phyloP scores from a whole-genome alignment of 1,284 basidiomycete genomes.

The Ceratobasidium papillatum region DNA sequence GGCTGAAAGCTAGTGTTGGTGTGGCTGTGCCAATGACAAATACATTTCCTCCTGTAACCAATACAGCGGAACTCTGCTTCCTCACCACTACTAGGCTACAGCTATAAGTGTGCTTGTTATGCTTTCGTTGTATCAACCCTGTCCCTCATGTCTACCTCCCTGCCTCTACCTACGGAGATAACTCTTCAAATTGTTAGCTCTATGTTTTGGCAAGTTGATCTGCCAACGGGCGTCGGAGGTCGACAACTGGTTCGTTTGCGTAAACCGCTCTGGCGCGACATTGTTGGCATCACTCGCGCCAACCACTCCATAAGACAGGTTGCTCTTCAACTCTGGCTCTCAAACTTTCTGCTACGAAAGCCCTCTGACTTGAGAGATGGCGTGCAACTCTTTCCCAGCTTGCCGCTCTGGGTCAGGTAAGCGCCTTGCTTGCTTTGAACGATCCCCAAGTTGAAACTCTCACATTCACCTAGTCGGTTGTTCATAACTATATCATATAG shows the following conservation, averaged over 20 bases:
- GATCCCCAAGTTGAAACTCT: not conserved
- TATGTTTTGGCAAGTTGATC: slow-evolving; percentile 23
- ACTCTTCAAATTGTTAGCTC: slow-evolving; percentile 31
- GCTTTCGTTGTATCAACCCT: slow-evolving; percentile 4
- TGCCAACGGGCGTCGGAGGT: not conserved
- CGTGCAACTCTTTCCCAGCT: slow-evolving; percentile 22
- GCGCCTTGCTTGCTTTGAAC: not conserved
- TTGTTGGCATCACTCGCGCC: slow-evolving; percentile 15
- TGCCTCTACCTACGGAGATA: slow-evolving; percentile 36
- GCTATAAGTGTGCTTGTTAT: slow-evolving; percentile 38
- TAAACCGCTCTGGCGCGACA: slow-evolving; percentile 29
- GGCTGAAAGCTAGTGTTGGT: slow-evolving; percentile 1
- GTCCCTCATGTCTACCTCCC: slow-evolving; percentile 23
- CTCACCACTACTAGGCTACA: slow-evolving; percentile 23
- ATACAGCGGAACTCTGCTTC: slow-evolving; percentile 18
- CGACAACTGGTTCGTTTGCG: not conserved
- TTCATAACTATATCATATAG: slow-evolving; percentile 18
- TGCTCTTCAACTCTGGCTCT: slow-evolving; percentile 30
- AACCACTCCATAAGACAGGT: slow-evolving; percentile 20
- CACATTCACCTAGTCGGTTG: slow-evolving; percentile 22
- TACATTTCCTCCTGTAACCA: not conserved
- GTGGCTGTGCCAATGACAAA: slow-evolving; percentile 35
- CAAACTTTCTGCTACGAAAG: slow-evolving; percentile 28
- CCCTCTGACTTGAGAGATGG: slow-evolving; percentile 35
- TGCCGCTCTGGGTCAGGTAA: slow-evolving; percentile 37